phyloP scores from a whole-genome alignment of 2,329 filamentous ascomycete genomes.

The Lasiodiplodia theobromae region DNA sequence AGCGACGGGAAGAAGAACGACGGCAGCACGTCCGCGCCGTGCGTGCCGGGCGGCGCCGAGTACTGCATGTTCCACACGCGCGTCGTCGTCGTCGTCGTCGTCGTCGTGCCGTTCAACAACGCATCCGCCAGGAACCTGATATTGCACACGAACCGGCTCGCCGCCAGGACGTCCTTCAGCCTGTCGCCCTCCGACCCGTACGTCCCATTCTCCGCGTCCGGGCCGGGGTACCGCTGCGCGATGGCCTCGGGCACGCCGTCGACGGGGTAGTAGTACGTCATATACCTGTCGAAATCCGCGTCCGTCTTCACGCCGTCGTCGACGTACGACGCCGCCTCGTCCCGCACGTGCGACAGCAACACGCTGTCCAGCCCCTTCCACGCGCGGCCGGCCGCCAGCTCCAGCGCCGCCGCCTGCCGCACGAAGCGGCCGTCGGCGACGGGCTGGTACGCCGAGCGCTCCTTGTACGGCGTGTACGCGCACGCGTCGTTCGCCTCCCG shows the following conservation, averaged over 20 bases:
- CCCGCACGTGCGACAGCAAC: conserved; percentile 44
- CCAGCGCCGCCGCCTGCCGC: conserved; percentile 42
- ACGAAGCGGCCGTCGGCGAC: conserved; percentile 45
- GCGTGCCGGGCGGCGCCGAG: conserved; percentile 48
- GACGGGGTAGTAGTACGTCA: conserved; percentile 33
- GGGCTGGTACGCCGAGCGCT: conserved; percentile 43
- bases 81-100: conserved; percentile 27
- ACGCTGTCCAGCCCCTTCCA: conserved; percentile 42
- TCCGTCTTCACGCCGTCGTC: conserved; percentile 37
- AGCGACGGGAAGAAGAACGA: conserved; percentile 17
- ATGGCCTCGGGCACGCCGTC: conserved; percentile 36
- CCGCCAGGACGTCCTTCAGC: conserved; percentile 44
- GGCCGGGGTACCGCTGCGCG: conserved; percentile 42
- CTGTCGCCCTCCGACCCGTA: conserved; percentile 38
- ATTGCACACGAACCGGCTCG: conserved; percentile 42
- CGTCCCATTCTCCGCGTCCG: conserved; percentile 39
- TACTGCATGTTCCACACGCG: conserved; percentile 53
- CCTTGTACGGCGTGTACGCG: conserved; percentile 32
- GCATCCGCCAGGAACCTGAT: conserved; percentile 47
- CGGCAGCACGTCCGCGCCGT: conserved; percentile 51
- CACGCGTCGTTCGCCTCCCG: conserved; percentile 39
- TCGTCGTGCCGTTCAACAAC: conserved; percentile 32
- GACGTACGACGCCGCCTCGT: conserved; percentile 44
- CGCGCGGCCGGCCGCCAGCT: conserved; percentile 43
- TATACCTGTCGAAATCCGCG: conserved; percentile 42